Base-by-base conservation (phyloP, 371 early-diverging fungal genomes). In the Saksenaea vasiformis region DNA sequence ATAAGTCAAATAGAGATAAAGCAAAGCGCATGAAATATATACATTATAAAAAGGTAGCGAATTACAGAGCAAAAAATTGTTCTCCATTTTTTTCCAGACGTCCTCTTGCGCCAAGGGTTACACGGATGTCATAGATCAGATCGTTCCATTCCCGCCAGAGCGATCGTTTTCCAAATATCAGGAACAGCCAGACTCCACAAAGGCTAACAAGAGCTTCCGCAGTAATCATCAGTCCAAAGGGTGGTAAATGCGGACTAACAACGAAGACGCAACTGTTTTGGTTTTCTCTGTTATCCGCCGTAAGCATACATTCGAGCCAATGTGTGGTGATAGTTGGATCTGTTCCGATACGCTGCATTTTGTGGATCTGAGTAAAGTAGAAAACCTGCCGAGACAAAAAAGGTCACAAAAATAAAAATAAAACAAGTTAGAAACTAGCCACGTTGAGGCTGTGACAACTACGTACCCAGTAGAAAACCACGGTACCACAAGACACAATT, bases 101-200 rank as follows among this genome's bases (percentile, higher is more conserved):
- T 24, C 78, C 66, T 24, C 69, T 62, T 27, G 71, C 71, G 31
- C 60, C 62, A n/a, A 82, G 44, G 10, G 65, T 65, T 22, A 81
- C 71, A 31, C 85, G 76, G 3, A 76, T 58, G 43, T 81, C 76
- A 35, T 77, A 76, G 24, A 81, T 77, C 67, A 69, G 72, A 54
- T 85, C 83, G 15, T 78, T 79, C 87, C 85, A 87, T 67, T 87
- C 85, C 24, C 72, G 65, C 75, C 80, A 76, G 56, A 84, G 60
- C 13, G 82, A 83, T 19, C 76, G 67, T 70, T 85, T 87, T 56
- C 71, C 87, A 70, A 90, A 90, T 63, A 86, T 84, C 56, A 88
- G 55, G 63, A 83, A 82, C n/a, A 85, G 43, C 73, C 81, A 78
- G 0, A 83, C 44, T 24, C 90, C 90, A 64, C 86, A 78, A 2